phyloP scores from a whole-genome alignment of 495 filamentous ascomycete species.

The Elaphomyces granulatus region DNA sequence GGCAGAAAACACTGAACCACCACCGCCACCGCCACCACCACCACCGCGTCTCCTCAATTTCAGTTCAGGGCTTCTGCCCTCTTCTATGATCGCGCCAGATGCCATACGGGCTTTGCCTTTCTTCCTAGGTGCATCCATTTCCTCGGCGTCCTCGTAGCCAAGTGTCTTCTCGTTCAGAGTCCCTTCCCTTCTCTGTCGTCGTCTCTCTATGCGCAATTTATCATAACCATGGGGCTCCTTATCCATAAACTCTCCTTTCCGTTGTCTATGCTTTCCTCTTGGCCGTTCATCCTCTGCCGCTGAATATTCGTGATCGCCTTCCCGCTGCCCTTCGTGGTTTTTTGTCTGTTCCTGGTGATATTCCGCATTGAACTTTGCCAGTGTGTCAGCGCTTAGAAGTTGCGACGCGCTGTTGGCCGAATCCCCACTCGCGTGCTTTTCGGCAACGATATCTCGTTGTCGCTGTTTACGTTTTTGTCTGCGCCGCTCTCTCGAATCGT shows the following conservation, averaged over 20 bases:
- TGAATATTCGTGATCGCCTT: constrained; percentile 10
- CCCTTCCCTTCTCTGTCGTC: constrained; percentile 10
- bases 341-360: constrained; percentile 27
- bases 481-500: constrained; percentile 2
- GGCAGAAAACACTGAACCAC: constrained; percentile 7
- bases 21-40: constrained; percentile 11
- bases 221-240: constrained; percentile 9
- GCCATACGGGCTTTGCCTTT: constrained; percentile 44
- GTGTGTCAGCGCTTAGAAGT: constrained; percentile 35
- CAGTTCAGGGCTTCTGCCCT: constrained; percentile 35
- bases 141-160: constrained; percentile 10
- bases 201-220: constrained; percentile 4
- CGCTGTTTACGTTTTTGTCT: constrained; percentile 9
- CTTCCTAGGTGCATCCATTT: constrained; percentile 25
- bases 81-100: constrained; percentile 54
- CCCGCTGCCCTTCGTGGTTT: constrained; percentile 12
- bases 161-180: constrained; percentile 4
- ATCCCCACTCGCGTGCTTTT: constrained; percentile 28
- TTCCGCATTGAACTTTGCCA: constrained; percentile 46
- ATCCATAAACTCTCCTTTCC: constrained; percentile 18
- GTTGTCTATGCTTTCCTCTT: constrained; percentile 16
- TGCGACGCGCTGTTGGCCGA: constrained; percentile 28
- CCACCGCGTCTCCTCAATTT: constrained; percentile 27
- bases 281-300: constrained; percentile 21
- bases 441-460: constrained; percentile 9